Percentiles rank a stretch among this genome's conserved stretches.
Conservation (phyloP, 495 filamentous ascomycete genomes). For the Aspergillus sclerotioniger region DNA sequence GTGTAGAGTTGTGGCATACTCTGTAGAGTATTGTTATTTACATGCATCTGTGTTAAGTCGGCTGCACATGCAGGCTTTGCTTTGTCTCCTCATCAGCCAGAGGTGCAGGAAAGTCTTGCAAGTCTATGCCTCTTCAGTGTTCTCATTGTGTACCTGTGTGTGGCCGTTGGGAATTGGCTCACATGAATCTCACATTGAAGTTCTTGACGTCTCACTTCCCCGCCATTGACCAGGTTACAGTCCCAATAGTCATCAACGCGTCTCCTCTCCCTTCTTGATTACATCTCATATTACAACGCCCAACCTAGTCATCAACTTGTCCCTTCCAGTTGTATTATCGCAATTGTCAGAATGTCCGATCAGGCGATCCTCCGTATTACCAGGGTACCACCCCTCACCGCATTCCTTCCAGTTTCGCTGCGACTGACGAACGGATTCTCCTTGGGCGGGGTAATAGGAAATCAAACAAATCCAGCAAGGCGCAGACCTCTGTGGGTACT, state of each 20-base stretch:
- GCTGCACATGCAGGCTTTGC: background rate
- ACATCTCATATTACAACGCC: background rate
- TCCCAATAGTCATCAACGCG: background rate
- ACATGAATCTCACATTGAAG: background rate
- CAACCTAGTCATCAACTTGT: background rate
- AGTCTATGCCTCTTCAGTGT: background rate
- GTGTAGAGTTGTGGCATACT: background rate
- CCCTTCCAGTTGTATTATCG: background rate
- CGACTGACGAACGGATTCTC: constrained; percentile 15
- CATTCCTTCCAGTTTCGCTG: constrained; percentile 22
- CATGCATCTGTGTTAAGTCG: background rate
- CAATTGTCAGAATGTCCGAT: constrained; percentile 61
- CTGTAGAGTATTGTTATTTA: background rate
- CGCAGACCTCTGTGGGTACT: constrained; percentile 71
- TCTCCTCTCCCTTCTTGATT: background rate
- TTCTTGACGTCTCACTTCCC: background rate
- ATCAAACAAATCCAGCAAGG: constrained; percentile 77
- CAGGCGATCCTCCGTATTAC: constrained; percentile 84
- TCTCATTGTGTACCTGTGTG: background rate
- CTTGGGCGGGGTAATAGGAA: constrained; percentile 54
- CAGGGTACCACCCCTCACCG: constrained; percentile 52
- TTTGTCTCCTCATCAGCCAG: background rate
- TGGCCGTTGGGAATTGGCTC: background rate
- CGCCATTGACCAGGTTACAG: background rate
- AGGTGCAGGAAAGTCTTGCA: background rate